Percentiles rank a stretch among this genome's conserved stretches.
Evolutionary conservation across 345 rosid genomes (phyloP).

Genomic region (Mercurialis annua): DNA sequence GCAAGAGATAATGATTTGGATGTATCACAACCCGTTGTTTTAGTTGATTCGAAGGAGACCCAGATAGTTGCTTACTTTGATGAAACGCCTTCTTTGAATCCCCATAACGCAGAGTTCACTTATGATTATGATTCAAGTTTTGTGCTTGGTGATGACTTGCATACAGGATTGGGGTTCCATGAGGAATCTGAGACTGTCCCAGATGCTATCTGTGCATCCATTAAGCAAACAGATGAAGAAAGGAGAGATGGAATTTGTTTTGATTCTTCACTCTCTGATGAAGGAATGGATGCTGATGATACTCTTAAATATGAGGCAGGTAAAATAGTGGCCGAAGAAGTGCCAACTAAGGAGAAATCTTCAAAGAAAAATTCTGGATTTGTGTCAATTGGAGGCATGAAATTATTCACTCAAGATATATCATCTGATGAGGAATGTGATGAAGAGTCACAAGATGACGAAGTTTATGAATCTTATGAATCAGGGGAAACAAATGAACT

Average conservation of each 20-base stretch:
- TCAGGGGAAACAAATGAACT: constrained; percentile 31
- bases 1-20: constrained; percentile 19
- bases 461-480: constrained; percentile 42
- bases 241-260: constrained; percentile 29
- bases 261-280: constrained; percentile 31
- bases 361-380: constrained; percentile 58
- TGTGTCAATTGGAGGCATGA: constrained; percentile 76
- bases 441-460: constrained; percentile 35
- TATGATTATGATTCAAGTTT: constrained; percentile 62
- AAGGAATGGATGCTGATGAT: constrained; percentile 35
- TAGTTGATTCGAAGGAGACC: constrained; percentile 44
- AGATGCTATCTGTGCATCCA: constrained; percentile 40
- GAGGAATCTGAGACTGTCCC: constrained; percentile 49
- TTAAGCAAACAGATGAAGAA: constrained; percentile 35
- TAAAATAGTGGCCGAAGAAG: constrained; percentile 35
- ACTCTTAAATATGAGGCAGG: constrained; percentile 21
- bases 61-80: constrained; percentile 62
- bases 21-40: constrained; percentile 35
- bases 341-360: constrained; percentile 27
- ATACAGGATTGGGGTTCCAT: constrained; percentile 60
- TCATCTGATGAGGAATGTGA: constrained; percentile 64
- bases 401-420: constrained; percentile 68
- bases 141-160: constrained; percentile 56
- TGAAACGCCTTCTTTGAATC: constrained; percentile 39
- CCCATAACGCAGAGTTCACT: constrained; percentile 34